These are phyloP conservation scores for Candida maesae DNA, from an alignment of 805 yeast genomes.

Conservation along the genomic window DNA sequence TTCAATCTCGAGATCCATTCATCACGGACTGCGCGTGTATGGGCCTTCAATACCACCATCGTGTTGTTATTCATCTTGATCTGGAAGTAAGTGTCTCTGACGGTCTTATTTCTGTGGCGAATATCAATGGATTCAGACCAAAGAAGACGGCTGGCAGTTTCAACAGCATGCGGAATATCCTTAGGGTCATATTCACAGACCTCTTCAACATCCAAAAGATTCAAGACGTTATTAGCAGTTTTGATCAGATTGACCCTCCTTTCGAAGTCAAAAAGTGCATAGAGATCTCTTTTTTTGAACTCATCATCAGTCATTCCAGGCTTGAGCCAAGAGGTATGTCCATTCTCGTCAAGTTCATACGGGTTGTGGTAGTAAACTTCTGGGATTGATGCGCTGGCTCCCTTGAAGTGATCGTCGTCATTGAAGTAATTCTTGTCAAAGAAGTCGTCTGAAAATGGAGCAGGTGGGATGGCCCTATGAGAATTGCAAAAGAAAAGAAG, in stretches of 20 bases:
- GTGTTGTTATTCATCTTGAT: conserved; percentile 46
- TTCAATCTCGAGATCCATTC: conserved; percentile 62
- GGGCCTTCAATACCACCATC: conserved; percentile 51
- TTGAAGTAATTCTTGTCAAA: conserved; percentile 26
- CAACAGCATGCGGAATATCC: conserved; percentile 26
- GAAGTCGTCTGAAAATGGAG: conserved; percentile 33
- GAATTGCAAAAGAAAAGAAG: conserved; percentile 56
- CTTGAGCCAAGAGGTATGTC: conserved; percentile 62
- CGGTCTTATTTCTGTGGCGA: conserved; percentile 21
- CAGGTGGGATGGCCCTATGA: conserved; percentile 58
- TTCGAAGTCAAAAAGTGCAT: conserved; percentile 62
- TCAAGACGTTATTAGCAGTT: conserved; percentile 56
- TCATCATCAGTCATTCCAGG: conserved; percentile 33
- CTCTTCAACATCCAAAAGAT: conserved; percentile 46
- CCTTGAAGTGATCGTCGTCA: conserved; percentile 24
- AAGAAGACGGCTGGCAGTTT: conserved; percentile 28
- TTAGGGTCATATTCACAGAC: conserved; percentile 33
- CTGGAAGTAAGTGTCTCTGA: conserved; percentile 48
- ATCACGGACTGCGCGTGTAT: conserved; percentile 43
- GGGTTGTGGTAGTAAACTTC: conserved; percentile 47
- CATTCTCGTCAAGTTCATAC: conserved; percentile 44
- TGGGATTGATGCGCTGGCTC: conserved; percentile 29
- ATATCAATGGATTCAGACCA: conserved; percentile 27
- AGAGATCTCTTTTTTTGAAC: conserved; percentile 46
- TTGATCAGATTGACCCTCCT: conserved; percentile 54